These are phyloP conservation scores for Tulasnella sp. DNA, from an alignment of 768 basidiomycete genomes.

Conservation along the genomic window DNA sequence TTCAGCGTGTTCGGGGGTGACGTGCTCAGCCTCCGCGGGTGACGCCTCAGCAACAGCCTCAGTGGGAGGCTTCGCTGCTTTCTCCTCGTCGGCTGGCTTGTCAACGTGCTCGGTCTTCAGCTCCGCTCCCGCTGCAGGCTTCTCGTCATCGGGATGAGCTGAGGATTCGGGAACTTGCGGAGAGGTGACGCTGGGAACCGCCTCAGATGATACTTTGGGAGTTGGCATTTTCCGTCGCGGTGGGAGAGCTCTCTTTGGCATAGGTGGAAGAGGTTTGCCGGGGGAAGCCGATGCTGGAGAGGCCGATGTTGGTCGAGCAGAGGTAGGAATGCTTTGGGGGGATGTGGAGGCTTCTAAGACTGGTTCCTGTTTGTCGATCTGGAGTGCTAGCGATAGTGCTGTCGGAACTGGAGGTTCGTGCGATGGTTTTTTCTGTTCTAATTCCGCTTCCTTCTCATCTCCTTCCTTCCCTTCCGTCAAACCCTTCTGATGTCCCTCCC, in stretches of 20 bases:
- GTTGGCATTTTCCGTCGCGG: constrained; percentile 46
- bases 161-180: constrained; percentile 34
- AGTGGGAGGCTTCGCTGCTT: not conserved
- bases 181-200: constrained; percentile 30
- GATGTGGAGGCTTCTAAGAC: not conserved
- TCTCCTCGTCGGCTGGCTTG: not conserved
- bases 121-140: not conserved
- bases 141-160: not conserved
- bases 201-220: constrained; percentile 46
- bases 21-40: not conserved
- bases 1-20: not conserved
- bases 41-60: constrained; percentile 1
- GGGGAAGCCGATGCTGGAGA: constrained; percentile 31
- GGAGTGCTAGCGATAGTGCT: not conserved
- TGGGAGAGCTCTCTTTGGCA: constrained; percentile 68
- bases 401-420: not conserved
- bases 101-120: not conserved
- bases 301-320: constrained; percentile 17
- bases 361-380: not conserved
- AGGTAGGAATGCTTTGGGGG: not conserved
- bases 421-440: not conserved
- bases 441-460: constrained; percentile 6
- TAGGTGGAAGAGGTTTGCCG: constrained; percentile 69
- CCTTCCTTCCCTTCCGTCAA: constrained; percentile 1
- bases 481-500: not conserved